phyloP scores from a whole-genome alignment of 768 basidiomycete genomes.

The Tylopilus felleus region DNA sequence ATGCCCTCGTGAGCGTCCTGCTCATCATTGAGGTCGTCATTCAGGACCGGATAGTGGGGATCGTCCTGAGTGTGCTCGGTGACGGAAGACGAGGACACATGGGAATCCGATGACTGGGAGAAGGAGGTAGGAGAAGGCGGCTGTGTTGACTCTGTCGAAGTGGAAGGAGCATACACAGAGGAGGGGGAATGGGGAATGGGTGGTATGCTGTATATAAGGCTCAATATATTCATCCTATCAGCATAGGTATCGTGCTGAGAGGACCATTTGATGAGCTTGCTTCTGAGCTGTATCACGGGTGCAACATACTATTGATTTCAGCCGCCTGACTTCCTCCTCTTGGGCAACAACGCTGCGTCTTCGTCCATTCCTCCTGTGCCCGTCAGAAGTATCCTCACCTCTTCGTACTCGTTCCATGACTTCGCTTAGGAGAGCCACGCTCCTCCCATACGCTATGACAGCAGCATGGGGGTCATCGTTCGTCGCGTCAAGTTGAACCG shows the following conservation, averaged over 20 bases:
- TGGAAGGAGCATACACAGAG: constrained; percentile 44
- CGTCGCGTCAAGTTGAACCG: constrained; percentile 82
- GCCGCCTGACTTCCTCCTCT: constrained; percentile 81
- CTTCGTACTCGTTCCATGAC: constrained; percentile 90
- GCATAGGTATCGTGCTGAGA: constrained; percentile 90
- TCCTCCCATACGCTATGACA: constrained; percentile 83
- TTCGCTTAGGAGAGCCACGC: constrained; percentile 81
- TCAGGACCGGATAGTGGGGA: constrained; percentile 17
- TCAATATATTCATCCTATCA: constrained; percentile 90
- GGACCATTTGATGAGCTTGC: constrained; percentile 13
- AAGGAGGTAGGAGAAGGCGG: constrained; percentile 35
- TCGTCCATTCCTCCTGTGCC: constrained; percentile 55
- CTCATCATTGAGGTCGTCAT: constrained; percentile 28
- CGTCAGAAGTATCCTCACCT: constrained; percentile 77
- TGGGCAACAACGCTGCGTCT: constrained; percentile 84
- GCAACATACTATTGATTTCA: constrained; percentile 83
- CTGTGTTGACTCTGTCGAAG: constrained; percentile 36
- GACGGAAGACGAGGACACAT: constrained; percentile 45
- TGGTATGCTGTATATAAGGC: constrained; percentile 84
- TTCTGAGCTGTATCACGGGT: constrained; percentile 9
- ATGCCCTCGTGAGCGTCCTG: constrained; percentile 42
- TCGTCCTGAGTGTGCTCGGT: constrained; percentile 40
- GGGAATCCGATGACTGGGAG: constrained; percentile 46
- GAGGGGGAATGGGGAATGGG: constrained; percentile 65
- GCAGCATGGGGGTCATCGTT: constrained; percentile 88